phyloP scores from a whole-genome alignment of 805 yeast species.

The Pichia rugopelliculosa region DNA sequence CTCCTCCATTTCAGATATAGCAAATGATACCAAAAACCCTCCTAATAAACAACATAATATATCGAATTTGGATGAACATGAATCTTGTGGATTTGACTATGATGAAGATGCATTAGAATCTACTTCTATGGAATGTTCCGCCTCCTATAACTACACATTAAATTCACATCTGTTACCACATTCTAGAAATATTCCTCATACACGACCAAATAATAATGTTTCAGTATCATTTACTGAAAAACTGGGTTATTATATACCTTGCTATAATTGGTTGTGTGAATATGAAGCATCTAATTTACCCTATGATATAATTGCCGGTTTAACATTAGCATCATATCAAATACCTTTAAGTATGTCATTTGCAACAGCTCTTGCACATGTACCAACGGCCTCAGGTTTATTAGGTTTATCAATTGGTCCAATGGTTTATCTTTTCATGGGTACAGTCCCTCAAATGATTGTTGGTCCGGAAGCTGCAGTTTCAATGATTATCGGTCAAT shows the following conservation, averaged over 20 bases:
- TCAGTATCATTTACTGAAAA: slow-evolving; percentile 16
- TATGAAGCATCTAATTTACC: slow-evolving; percentile 36
- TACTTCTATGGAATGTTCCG: neutral
- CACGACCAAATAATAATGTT: neutral
- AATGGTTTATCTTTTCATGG: slow-evolving; percentile 65
- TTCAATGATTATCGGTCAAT: slow-evolving; percentile 75
- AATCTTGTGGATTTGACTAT: neutral
- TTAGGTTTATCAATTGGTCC: slow-evolving; percentile 75
- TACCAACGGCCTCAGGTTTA: slow-evolving; percentile 75
- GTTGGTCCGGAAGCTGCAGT: slow-evolving; percentile 92
- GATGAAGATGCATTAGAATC: neutral
- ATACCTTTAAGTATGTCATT: slow-evolving; percentile 78
- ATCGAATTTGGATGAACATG: neutral
- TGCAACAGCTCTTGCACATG: slow-evolving; percentile 77
- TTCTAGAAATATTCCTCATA: slow-evolving; percentile 4
- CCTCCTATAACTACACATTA: neutral
- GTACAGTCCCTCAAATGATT: slow-evolving; percentile 82
- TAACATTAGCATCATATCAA: slow-evolving; percentile 84
- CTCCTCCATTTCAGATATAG: neutral
- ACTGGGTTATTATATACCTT: slow-evolving; percentile 60
- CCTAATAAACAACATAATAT: neutral
- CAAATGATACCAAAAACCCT: neutral
- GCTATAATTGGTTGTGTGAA: slow-evolving; percentile 56
- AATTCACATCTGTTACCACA: neutral
- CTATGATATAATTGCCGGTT: slow-evolving; percentile 74